Conservation (phyloP, 176 grass and related monocot species). For the Neostapfia colusana region DNA sequence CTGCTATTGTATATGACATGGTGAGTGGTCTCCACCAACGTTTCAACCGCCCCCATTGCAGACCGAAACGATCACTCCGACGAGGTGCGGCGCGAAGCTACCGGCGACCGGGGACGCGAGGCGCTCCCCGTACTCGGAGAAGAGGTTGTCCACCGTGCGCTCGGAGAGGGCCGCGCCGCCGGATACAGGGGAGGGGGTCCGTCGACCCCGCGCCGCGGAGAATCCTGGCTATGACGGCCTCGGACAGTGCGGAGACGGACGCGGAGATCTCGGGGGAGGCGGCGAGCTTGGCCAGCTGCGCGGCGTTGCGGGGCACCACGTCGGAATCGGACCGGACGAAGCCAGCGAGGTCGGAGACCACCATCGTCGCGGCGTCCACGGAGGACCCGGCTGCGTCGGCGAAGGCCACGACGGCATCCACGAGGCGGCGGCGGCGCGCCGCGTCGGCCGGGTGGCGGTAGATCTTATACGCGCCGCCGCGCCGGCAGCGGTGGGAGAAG, state of each 20-base stretch:
- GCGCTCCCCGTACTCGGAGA: constrained; percentile 54
- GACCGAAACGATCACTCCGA: constrained; percentile 58
- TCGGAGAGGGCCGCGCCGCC: constrained; percentile 15
- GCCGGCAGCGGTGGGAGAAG: no score
- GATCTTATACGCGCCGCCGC: constrained; percentile 32
- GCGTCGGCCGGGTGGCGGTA: constrained; percentile 64
- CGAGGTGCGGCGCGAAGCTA: no score
- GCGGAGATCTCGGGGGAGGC: constrained; percentile 54
- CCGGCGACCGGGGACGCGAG: constrained; percentile 61
- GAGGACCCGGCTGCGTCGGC: constrained; percentile 47
- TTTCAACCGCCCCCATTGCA: constrained; percentile 70
- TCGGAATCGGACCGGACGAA: constrained; percentile 56
- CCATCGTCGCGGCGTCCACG: constrained; percentile 52
- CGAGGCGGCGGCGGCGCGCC: constrained; percentile 45
- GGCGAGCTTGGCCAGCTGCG: constrained; percentile 59
- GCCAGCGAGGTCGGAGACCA: constrained; percentile 48
- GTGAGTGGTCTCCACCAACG: constrained; percentile 74
- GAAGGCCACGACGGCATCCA: no score
- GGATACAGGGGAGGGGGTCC: no score
- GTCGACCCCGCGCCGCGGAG: constrained; percentile 49
- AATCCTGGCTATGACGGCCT: constrained; percentile 55
- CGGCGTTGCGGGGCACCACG: constrained; percentile 46
- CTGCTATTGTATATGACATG: no score
- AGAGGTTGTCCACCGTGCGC: constrained; percentile 56
- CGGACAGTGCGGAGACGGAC: constrained; percentile 53